These are phyloP conservation scores for Acidiella bohemica DNA, from an alignment of 495 filamentous ascomycete species.

Conservation along the genomic window DNA sequence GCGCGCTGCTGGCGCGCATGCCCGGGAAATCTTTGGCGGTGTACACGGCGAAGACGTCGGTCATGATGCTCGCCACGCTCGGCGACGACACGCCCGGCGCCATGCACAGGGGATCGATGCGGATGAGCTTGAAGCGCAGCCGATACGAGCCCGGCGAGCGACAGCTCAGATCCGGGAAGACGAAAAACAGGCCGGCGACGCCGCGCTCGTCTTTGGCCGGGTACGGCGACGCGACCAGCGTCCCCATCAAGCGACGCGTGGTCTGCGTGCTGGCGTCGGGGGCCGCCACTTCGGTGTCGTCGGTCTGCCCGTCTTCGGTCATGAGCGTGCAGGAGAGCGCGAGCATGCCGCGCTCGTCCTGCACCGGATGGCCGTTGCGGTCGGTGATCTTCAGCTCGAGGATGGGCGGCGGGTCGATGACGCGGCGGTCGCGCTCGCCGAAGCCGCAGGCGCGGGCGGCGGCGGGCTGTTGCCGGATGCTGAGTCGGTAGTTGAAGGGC, in stretches of 20 bases:
- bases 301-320: conserved; percentile 45
- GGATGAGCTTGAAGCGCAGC: conserved; percentile 76
- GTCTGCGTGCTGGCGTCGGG: conserved; percentile 30
- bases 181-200: conserved; percentile 73
- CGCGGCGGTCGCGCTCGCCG: conserved; percentile 80
- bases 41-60: conserved; percentile 72
- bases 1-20: conserved; percentile 60
- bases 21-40: conserved; percentile 96
- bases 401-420: conserved; percentile 92
- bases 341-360: conserved; percentile 58
- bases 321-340: conserved; percentile 74
- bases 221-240: conserved; percentile 61
- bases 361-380: conserved; percentile 38
- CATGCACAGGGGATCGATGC: conserved; percentile 44
- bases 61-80: conserved; percentile 54
- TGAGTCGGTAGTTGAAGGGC: conserved; percentile 35
- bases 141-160: conserved; percentile 73
- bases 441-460: conserved; percentile 89
- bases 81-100: conserved; percentile 39
- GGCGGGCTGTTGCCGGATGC: conserved; percentile 77
- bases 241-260: conserved; percentile 60
- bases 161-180: conserved; percentile 87
- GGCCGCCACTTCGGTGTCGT: conserved; percentile 39
- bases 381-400: conserved; percentile 70
- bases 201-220: conserved; percentile 52